Base-by-base conservation (phyloP, 2,329 filamentous ascomycete genomes). In the Pezicula radicicola region DNA sequence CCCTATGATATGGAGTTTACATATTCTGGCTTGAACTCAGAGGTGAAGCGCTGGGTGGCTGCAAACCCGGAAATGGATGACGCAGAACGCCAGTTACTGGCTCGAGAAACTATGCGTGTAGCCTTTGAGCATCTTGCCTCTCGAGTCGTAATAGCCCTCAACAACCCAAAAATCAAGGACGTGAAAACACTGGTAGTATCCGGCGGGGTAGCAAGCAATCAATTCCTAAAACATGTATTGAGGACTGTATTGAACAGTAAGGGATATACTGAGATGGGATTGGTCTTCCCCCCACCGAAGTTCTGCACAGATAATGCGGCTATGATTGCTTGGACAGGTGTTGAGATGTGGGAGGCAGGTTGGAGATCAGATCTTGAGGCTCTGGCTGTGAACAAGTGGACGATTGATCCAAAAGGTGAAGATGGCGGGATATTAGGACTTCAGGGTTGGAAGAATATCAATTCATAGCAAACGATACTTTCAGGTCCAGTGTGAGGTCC, bases 301-400 rank as follows among this genome's bases (percentile, higher is more conserved):
- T 76, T 93, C 49, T 97, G 94, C 66, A 97, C 91, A 0, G 94
- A 99, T 65, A 97, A 99, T 69, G 94, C 94, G 12, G 90, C 91
- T 45, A 99, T 99, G 94, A 92, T 97, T 66, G 93, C 88, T 1
- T 97, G 94, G 93, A 78, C 92, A 1, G 94, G 88, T 0, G 79
- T 92, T 59, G 92, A 97, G 71, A 97, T 99, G 92, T 97, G 81
- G 64, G 80, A 88, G 68, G 83, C 81, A 1, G 92, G 93, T 0
- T 92, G 83, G 76, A 71, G 75, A 53, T 86, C 83, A 8, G 78
- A 80, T 18, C 63, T 92, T 51, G 76, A 73, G 21, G 78, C 85
- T 51, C 67, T 78, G 44, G 78, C 85, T 2, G 65, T 88, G 43
- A 76, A 79, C 44, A 88, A 84, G 66, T 96, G 91, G 91, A 76